Conservation (phyloP, 805 yeast species). For the Ogataea nakhonphanomensis region DNA sequence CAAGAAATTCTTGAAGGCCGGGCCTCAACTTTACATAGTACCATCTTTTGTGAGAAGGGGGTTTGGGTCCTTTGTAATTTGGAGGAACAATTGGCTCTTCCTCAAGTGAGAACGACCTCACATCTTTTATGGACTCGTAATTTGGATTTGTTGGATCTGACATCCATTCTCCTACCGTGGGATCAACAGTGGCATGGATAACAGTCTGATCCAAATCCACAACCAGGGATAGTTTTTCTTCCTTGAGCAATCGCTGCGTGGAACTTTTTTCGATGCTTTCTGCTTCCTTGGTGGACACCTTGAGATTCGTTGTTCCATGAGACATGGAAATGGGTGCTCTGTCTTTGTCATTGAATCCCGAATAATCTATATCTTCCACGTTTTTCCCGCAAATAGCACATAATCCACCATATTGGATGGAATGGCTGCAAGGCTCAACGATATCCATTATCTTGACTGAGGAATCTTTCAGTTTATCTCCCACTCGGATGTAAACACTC, state of each 20-base stretch:
- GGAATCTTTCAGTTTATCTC: slow-evolving; percentile 57
- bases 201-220: slow-evolving; percentile 98
- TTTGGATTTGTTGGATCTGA: slow-evolving; percentile 81
- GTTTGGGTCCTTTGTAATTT: slow-evolving; percentile 56
- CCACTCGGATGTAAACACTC: slow-evolving; percentile 46
- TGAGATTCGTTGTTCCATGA: slow-evolving; percentile 80
- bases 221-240: slow-evolving; percentile 75
- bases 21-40: slow-evolving; percentile 93
- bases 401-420: slow-evolving; percentile 90
- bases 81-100: slow-evolving; percentile 66
- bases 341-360: slow-evolving; percentile 63
- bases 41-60: slow-evolving; percentile 65
- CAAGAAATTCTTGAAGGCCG: slow-evolving; percentile 72
- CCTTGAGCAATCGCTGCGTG: slow-evolving; percentile 55
- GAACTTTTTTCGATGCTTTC: slow-evolving; percentile 71
- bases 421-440: slow-evolving; percentile 83
- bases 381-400: slow-evolving; percentile 91
- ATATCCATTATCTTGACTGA: slow-evolving; percentile 49
- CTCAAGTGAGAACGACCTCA: slow-evolving; percentile 67
- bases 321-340: slow-evolving; percentile 86
- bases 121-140: slow-evolving; percentile 80
- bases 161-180: slow-evolving; percentile 96
- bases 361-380: slow-evolving; percentile 70
- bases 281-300: slow-evolving; percentile 84
- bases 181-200: slow-evolving; percentile 96